These are phyloP conservation scores for Pyricularia pennisetigena DNA, from an alignment of 2,329 filamentous ascomycete genomes.

Conservation along the genomic window DNA sequence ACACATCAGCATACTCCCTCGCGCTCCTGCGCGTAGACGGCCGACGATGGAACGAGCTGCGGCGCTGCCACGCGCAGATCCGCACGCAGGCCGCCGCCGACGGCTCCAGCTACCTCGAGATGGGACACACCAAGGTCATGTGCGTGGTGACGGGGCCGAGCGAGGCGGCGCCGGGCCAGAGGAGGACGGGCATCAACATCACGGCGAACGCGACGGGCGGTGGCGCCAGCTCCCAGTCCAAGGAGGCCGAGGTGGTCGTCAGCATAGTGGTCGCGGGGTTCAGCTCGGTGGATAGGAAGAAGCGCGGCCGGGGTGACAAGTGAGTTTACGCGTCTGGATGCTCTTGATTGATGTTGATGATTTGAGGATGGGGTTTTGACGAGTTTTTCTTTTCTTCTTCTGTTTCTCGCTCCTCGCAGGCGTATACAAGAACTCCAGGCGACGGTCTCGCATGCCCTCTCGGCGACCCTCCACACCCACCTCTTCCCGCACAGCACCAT, in stretches of 20 bases:
- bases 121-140: slow-evolving; percentile 96
- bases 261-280: slow-evolving; percentile 83
- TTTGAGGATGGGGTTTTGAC: neutral
- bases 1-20: slow-evolving; percentile 84
- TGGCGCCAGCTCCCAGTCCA: slow-evolving; percentile 18
- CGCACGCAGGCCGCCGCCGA: slow-evolving; percentile 88
- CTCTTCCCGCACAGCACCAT: slow-evolving; percentile 86
- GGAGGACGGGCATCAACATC: slow-evolving; percentile 34
- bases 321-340: slow-evolving; percentile 27
- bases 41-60: slow-evolving; percentile 93
- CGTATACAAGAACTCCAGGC: slow-evolving; percentile 72
- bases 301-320: slow-evolving; percentile 68
- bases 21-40: slow-evolving; percentile 76
- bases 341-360: neutral
- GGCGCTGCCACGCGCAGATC: slow-evolving; percentile 79
- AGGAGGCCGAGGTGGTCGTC: slow-evolving; percentile 62
- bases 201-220: slow-evolving; percentile 25
- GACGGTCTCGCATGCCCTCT: slow-evolving; percentile 68
- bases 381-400: neutral
- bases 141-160: slow-evolving; percentile 82
- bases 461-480: slow-evolving; percentile 70
- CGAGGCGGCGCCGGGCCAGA: slow-evolving; percentile 44
- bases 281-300: slow-evolving; percentile 75
- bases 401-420: slow-evolving; percentile 31
- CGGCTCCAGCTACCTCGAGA: slow-evolving; percentile 86